Evolutionary conservation across 2,329 filamentous ascomycete genomes (phyloP).

Genomic region (Neonectria sp.): DNA sequence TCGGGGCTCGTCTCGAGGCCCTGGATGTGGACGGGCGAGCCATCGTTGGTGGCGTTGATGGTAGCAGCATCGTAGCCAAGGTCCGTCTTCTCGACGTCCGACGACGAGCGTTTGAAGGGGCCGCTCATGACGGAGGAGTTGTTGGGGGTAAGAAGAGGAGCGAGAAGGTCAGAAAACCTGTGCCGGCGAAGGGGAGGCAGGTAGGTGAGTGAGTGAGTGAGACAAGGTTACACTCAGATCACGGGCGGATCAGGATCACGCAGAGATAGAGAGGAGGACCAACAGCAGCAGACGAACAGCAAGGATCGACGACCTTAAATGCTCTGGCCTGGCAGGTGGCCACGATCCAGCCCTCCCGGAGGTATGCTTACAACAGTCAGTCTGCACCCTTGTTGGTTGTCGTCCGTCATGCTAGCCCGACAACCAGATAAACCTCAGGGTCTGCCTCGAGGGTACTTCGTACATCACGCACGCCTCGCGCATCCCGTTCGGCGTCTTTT

Average conservation of each 20-base stretch:
- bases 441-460: background rate
- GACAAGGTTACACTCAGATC: slow-evolving; percentile 2
- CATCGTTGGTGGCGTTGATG: slow-evolving; percentile 22
- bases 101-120: slow-evolving; percentile 29
- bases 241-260: background rate
- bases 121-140: slow-evolving; percentile 27
- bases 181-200: background rate
- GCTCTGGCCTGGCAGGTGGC: background rate
- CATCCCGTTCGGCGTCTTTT: no score
- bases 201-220: background rate
- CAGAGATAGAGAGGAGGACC: background rate
- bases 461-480: no score
- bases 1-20: slow-evolving; percentile 66
- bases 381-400: slow-evolving; percentile 3
- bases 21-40: slow-evolving; percentile 55
- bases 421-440: slow-evolving; percentile 8
- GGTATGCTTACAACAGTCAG: background rate
- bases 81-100: slow-evolving; percentile 46
- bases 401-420: background rate
- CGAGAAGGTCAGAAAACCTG: background rate
- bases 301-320: slow-evolving; percentile 28
- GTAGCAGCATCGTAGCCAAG: slow-evolving; percentile 41
- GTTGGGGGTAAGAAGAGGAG: background rate
- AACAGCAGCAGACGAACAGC: background rate
- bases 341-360: slow-evolving; percentile 2